phyloP scores from a whole-genome alignment of 164 flowering plant genomes.

The Liriodendron chinense region DNA sequence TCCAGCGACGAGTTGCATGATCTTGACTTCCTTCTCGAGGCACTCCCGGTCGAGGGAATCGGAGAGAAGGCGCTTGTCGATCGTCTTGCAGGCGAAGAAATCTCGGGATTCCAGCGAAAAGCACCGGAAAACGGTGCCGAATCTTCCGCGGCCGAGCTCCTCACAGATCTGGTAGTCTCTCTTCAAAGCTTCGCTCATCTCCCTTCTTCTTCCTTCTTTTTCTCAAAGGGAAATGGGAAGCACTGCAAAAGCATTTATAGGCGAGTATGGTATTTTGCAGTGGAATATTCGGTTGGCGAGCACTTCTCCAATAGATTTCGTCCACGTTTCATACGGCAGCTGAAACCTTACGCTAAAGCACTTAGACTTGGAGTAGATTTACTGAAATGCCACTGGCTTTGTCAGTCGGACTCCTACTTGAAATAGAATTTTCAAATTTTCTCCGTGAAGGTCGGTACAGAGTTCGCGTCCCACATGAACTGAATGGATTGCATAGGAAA shows the following conservation, averaged over 20 bases:
- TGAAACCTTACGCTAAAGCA: background rate
- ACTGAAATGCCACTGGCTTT: background rate
- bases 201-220: slow-evolving; percentile 3
- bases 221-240: background rate
- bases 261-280: background rate
- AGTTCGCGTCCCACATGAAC: too few species aligned
- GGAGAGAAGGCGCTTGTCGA: slow-evolving; percentile 48
- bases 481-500: too few species aligned
- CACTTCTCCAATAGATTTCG: background rate
- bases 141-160: slow-evolving; percentile 80
- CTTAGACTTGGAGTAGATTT: background rate
- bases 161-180: slow-evolving; percentile 52
- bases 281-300: background rate
- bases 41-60: slow-evolving; percentile 58
- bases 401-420: too few species aligned
- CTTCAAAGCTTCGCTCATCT: slow-evolving; percentile 48
- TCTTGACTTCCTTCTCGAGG: slow-evolving; percentile 57
- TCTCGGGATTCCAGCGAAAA: slow-evolving; percentile 31
- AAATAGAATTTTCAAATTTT: too few species aligned
- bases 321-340: background rate
- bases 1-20: slow-evolving; percentile 37
- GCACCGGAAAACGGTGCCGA: slow-evolving; percentile 67
- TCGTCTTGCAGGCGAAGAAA: slow-evolving; percentile 61
- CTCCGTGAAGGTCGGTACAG: too few species aligned
- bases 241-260: background rate